Conservation (phyloP, 2,329 filamentous ascomycete species). For the Fusarium marasasianum region DNA sequence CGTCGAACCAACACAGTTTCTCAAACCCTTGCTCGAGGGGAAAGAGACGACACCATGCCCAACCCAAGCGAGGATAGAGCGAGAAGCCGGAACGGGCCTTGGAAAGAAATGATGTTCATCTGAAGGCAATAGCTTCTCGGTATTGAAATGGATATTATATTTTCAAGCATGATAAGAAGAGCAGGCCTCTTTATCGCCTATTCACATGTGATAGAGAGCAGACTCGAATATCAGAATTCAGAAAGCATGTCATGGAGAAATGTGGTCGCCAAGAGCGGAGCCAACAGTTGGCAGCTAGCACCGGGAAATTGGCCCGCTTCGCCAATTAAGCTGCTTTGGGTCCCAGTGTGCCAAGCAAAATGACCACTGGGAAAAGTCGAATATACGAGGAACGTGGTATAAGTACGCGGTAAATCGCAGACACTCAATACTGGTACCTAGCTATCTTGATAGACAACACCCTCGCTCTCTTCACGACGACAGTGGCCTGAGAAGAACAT, state of each 20-base stretch:
- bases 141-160: too few species aligned
- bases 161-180: background rate
- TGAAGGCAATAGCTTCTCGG: fast-evolving
- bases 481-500: background rate
- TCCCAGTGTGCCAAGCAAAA: background rate
- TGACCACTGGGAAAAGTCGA: background rate
- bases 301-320: background rate
- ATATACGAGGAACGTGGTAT: background rate
- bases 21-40: background rate
- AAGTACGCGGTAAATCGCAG: background rate
- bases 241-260: background rate
- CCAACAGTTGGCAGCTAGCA: background rate
- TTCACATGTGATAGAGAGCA: background rate
- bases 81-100: fast-evolving
- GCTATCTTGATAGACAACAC: background rate
- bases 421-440: fast-evolving
- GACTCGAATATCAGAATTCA: background rate
- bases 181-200: fast-evolving
- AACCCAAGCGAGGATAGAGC: background rate
- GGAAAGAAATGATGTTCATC: background rate
- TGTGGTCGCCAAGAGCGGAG: background rate
- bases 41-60: background rate
- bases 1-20: background rate
- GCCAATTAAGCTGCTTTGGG: background rate
- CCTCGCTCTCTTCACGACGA: too few species aligned